phyloP scores from a whole-genome alignment of 2,329 filamentous ascomycete species.

The Hymenoscyphus fructigenus region DNA sequence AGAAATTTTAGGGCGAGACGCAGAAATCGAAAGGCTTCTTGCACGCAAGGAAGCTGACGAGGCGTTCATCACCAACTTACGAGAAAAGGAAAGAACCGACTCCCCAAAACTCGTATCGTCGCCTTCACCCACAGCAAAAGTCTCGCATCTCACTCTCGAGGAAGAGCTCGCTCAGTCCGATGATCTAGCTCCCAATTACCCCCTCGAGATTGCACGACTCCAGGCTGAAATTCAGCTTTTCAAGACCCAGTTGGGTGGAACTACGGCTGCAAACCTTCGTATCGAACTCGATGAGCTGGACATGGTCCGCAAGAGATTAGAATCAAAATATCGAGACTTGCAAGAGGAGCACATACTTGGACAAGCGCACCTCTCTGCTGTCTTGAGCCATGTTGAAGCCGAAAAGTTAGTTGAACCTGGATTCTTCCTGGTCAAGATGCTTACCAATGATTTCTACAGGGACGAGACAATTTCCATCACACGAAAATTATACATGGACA shows the following conservation, averaged over 20 bases:
- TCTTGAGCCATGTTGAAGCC: constrained; percentile 50
- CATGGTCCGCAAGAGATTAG: constrained; percentile 50
- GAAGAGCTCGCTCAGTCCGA: constrained; percentile 53
- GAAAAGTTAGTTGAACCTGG: constrained; percentile 54
- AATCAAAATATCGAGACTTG: constrained; percentile 54
- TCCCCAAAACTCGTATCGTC: constrained; percentile 19
- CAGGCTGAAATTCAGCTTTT: constrained; percentile 62
- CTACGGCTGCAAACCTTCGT: constrained; percentile 54
- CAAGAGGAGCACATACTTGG: constrained; percentile 58
- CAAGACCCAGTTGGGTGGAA: constrained; percentile 52
- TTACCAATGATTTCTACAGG: constrained; percentile 50
- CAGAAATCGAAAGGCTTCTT: constrained; percentile 35
- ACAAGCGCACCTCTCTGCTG: constrained; percentile 56
- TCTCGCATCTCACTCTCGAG: constrained; percentile 49
- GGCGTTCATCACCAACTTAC: constrained; percentile 50
- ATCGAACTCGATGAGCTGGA: constrained; percentile 56
- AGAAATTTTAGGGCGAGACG: constrained; percentile 38
- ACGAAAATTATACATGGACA: constrained; percentile 47
- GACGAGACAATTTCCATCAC: constrained; percentile 53
- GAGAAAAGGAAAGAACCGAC: constrained; percentile 48
- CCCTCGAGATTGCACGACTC: constrained; percentile 55
- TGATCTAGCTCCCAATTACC: constrained; percentile 44
- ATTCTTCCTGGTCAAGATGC: constrained; percentile 38
- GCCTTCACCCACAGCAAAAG: constrained; percentile 19
- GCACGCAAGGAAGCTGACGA: constrained; percentile 46